phyloP scores from a whole-genome alignment of 2,329 filamentous ascomycete genomes.

The Aspergillus sp. region DNA sequence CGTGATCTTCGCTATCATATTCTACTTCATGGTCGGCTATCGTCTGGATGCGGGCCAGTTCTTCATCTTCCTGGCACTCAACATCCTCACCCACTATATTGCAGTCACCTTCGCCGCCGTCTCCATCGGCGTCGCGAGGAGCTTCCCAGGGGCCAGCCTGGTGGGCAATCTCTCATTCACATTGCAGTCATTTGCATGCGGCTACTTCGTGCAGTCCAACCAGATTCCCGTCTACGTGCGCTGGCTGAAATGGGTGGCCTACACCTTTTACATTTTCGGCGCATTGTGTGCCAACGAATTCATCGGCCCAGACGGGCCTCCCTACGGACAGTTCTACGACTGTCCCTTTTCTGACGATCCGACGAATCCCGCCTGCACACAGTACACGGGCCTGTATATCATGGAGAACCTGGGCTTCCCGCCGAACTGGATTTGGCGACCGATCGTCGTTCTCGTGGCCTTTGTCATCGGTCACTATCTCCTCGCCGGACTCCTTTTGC shows the following conservation, averaged over 20 bases:
- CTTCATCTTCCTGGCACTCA: constrained; percentile 68
- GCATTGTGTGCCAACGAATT: constrained; percentile 73
- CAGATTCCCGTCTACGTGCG: constrained; percentile 74
- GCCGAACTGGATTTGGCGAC: constrained; percentile 62
- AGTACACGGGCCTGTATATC: constrained; percentile 68
- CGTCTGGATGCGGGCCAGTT: constrained; percentile 62
- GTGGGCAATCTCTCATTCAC: constrained; percentile 72
- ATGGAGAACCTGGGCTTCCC: constrained; percentile 69
- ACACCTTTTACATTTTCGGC: constrained; percentile 61
- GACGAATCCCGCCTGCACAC: constrained; percentile 61
- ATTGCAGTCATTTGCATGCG: constrained; percentile 70
- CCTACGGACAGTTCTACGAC: constrained; percentile 65
- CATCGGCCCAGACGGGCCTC: constrained; percentile 31
- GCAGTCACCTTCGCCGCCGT: constrained; percentile 68
- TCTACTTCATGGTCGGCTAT: constrained; percentile 77
- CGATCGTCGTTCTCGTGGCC: constrained; percentile 60
- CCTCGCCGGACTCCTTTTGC: constrained; percentile 60
- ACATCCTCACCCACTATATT: constrained; percentile 69
- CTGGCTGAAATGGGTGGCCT: constrained; percentile 62
- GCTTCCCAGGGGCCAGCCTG: constrained; percentile 68
- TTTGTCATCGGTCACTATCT: constrained; percentile 64
- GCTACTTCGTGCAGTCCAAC: constrained; percentile 72
- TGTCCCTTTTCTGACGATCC: constrained; percentile 64
- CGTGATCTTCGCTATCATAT: constrained; percentile 66
- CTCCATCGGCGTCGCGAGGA: constrained; percentile 62